These are phyloP conservation scores for Geotrichum fermentans DNA, from an alignment of 1,139 yeast genomes.

Conservation along the genomic window DNA sequence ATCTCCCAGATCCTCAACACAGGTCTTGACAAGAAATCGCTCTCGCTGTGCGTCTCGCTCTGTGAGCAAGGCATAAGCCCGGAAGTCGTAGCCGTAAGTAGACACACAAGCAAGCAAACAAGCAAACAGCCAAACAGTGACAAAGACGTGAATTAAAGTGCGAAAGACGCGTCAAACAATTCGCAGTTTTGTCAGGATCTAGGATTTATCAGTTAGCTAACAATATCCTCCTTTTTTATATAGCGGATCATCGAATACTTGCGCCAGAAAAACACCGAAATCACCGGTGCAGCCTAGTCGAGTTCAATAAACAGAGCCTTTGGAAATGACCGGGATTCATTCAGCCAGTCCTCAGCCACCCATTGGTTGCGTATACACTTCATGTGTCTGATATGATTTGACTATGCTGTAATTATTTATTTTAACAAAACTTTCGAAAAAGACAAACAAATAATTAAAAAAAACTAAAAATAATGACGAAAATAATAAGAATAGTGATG, in stretches of 20 bases:
- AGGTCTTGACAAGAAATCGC: constrained; percentile 27
- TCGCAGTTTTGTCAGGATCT: background rate
- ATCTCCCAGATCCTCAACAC: constrained; percentile 33
- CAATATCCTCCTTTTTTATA: background rate
- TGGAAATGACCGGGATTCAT: no score
- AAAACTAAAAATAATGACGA: no score
- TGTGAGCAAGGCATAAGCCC: constrained; percentile 32
- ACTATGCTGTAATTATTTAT: constrained; percentile 1
- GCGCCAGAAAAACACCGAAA: constrained; percentile 9
- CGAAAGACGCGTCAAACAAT: no score
- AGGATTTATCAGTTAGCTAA: background rate
- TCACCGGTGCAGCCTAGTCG: background rate
- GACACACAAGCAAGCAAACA: background rate
- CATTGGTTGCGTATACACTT: no score
- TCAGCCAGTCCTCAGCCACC: no score
- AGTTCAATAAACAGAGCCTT: no score
- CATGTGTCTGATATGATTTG: no score
- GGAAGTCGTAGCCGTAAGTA: constrained; percentile 29
- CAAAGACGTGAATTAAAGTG: no score
- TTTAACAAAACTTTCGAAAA: background rate
- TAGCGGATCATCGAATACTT: constrained; percentile 12
- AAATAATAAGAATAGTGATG: no score
- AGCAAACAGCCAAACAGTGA: no score
- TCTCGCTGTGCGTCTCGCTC: constrained; percentile 29
- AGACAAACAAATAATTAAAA: no score